phyloP scores from a whole-genome alignment of 176 grass and related monocot genomes.

The Musa beccarii region DNA sequence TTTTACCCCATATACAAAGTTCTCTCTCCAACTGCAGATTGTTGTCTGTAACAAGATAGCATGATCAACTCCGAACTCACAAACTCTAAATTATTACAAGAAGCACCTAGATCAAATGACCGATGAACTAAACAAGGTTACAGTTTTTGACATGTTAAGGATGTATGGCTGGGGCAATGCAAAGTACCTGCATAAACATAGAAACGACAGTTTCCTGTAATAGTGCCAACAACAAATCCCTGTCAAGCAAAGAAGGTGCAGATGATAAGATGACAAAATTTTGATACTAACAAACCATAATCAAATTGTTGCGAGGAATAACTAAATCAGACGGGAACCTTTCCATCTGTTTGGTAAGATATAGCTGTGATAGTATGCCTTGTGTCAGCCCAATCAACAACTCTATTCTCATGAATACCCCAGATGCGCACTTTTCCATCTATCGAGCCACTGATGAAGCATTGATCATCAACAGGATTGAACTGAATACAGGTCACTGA shows the following conservation, averaged over 20 bases:
- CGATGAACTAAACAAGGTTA: no score
- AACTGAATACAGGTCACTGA: constrained; percentile 15
- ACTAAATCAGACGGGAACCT: neutral
- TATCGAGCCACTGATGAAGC: constrained; percentile 15
- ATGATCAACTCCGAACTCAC: neutral
- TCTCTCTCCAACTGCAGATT: constrained; percentile 2
- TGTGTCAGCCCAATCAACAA: constrained; percentile 6
- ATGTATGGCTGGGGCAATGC: neutral
- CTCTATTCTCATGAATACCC: neutral
- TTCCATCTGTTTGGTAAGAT: neutral
- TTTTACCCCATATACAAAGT: neutral
- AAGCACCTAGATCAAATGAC: neutral
- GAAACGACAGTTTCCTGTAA: constrained; percentile 2
- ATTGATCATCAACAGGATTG: constrained; percentile 6
- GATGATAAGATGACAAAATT: no score
- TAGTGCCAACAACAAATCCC: neutral
- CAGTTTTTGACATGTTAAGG: no score
- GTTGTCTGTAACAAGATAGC: neutral
- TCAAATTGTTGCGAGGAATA: neutral
- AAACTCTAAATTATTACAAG: neutral
- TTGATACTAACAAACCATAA: neutral
- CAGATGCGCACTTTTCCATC: constrained; percentile 15
- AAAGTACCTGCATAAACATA: neutral
- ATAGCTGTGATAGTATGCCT: constrained; percentile 1
- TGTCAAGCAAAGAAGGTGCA: neutral